Evolutionary conservation across 306 rosid genomes (phyloP), one percentile per base, ranked within the genome.

Genomic region (Vigna nakashimae): DNA sequence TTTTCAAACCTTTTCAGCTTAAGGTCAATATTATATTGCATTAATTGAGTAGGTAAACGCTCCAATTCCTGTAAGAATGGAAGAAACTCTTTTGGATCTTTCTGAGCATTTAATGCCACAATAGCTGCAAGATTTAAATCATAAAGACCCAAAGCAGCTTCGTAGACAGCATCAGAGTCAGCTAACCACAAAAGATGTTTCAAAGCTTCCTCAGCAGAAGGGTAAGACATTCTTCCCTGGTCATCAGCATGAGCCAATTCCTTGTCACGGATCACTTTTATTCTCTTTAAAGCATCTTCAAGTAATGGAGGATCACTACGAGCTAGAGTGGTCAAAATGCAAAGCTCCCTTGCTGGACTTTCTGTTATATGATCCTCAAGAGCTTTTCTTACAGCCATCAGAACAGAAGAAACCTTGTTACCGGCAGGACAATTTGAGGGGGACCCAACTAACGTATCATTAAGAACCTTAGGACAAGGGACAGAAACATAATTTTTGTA

Each of bases 121-220:
- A 95, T 92, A 76, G 98, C 99, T 45, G 99, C 87, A 69, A 95
- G 97, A 73, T 88, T 88, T 88, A 95, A 84, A 84, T 95, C 99
- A 82, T 95, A 95, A 79, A 95, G 99, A 79, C 99, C 98, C 73
- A 92, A 88, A 71, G 98, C 99, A 72, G 97, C 86, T 77, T 92
- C 94, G 87, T 73, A 95, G 77, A 95, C 93, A 52, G 96, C 96
- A 75, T 92, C 94, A 2, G 98, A 71, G 80, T 95, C 99, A 50
- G 94, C 87, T 78, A 95, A 83, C 99, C 99, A 95, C 83, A 92
- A 75, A 58, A 95, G 96, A 90, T 95, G 98, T 85, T 92, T 92
- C 80, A 95, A 81, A 75, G 98, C 94, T 87, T 92, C 99, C 84
- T 95, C 98, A 7, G 99, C 88, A 86, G 96, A 90, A 76, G 99